Conservation (phyloP, 2,329 filamentous ascomycete genomes). For the Coleophoma eucalyptorum region DNA sequence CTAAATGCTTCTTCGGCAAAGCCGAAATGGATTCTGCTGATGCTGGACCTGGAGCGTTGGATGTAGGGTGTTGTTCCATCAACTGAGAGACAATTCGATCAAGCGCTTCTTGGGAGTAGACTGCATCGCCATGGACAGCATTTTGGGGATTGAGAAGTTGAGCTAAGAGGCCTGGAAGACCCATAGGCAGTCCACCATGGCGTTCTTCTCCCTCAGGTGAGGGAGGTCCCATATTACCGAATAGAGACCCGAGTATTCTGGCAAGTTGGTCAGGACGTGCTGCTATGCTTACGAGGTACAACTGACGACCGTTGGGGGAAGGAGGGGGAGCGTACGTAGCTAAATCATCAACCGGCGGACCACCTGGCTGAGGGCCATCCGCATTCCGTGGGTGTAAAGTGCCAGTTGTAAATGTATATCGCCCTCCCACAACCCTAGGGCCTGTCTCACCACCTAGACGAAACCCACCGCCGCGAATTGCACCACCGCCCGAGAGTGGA, state of each 20-base stretch:
- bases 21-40: constrained; percentile 68
- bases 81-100: constrained; percentile 84
- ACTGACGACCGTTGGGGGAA: constrained; percentile 10
- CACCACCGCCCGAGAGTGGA: constrained; percentile 2
- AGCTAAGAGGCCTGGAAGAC: constrained; percentile 49
- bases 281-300: constrained; percentile 17
- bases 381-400: constrained; percentile 45
- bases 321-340: constrained; percentile 35
- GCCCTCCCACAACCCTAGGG: constrained; percentile 18
- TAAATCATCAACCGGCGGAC: constrained; percentile 42
- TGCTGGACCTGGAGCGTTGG: constrained; percentile 79
- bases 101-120: constrained; percentile 86
- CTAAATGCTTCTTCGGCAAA: constrained; percentile 68
- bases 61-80: constrained; percentile 77
- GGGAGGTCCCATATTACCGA: constrained; percentile 17
- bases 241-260: constrained; percentile 23
- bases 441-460: constrained; percentile 12
- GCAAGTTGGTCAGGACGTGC: constrained; percentile 21
- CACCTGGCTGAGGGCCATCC: constrained; percentile 41
- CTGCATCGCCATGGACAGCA: constrained; percentile 68
- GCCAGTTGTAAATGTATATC: constrained; percentile 25
- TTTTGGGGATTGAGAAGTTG: constrained; percentile 48
- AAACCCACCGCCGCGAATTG: constrained; percentile 6
- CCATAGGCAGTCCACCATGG: constrained; percentile 28
- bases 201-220: constrained; percentile 17